Conservation (phyloP, 2,329 filamentous ascomycete species). For the Cordyceps cateniannulata region DNA sequence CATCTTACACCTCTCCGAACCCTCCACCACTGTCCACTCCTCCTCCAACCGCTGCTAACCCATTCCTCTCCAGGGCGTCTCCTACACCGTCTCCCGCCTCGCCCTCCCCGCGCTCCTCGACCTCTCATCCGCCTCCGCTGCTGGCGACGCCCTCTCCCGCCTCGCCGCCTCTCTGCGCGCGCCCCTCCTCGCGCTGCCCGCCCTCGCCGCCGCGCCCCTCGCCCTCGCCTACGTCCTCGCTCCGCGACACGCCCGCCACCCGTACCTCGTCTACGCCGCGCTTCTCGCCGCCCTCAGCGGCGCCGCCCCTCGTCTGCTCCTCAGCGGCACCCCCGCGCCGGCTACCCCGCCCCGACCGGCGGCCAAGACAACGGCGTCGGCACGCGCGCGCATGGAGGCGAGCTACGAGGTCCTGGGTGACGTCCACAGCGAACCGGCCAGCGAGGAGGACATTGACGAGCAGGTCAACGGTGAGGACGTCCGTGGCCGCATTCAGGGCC, state of each 20-base stretch:
- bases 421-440: conserved; percentile 40
- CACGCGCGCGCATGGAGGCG: conserved; percentile 51
- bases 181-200: conserved; percentile 61
- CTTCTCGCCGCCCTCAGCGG: conserved; percentile 59
- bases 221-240: conserved; percentile 73
- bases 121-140: conserved; percentile 68
- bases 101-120: conserved; percentile 74
- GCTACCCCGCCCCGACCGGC: conserved; percentile 18
- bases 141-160: conserved; percentile 63
- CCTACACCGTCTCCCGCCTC: conserved; percentile 73
- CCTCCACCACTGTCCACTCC: not conserved
- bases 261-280: conserved; percentile 83
- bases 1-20: too few species aligned
- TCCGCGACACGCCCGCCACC: conserved; percentile 68
- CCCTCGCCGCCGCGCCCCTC: conserved; percentile 64
- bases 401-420: conserved; percentile 65
- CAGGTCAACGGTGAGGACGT: conserved; percentile 57
- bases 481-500: conserved; percentile 47
- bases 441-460: conserved; percentile 44
- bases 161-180: conserved; percentile 57
- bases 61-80: conserved; percentile 61
- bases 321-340: conserved; percentile 4
- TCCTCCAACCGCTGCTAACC: not conserved
- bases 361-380: conserved; percentile 10
- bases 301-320: conserved; percentile 40